Conservation (phyloP, 345 rosid species). For the Bruguiera sexangula region DNA sequence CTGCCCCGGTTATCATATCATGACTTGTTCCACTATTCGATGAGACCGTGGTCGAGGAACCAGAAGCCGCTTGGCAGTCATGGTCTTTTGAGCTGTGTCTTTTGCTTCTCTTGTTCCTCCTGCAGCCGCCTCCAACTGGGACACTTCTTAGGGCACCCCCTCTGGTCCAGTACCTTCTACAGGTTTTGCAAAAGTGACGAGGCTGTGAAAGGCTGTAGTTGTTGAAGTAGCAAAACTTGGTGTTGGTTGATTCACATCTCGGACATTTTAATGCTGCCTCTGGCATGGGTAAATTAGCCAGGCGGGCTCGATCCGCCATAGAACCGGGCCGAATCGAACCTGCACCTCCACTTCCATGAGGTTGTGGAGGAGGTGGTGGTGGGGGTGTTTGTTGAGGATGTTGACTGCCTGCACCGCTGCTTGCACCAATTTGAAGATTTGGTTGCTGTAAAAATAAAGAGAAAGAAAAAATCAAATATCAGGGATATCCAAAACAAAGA, state of each 20-base stretch:
- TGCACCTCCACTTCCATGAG: slow-evolving; percentile 51
- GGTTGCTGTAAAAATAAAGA: slow-evolving; percentile 35
- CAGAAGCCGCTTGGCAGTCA: slow-evolving; percentile 38
- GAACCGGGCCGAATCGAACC: slow-evolving; percentile 83
- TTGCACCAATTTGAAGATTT: slow-evolving; percentile 35
- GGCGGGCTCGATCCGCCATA: slow-evolving; percentile 87
- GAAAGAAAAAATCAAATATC: slow-evolving; percentile 34
- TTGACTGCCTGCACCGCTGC: slow-evolving; percentile 25
- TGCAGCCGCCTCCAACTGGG: slow-evolving; percentile 90
- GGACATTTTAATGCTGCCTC: slow-evolving; percentile 82
- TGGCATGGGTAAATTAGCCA: slow-evolving; percentile 79
- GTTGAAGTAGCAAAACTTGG: slow-evolving; percentile 95
- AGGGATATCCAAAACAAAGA: slow-evolving; percentile 49
- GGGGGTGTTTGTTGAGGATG: slow-evolving; percentile 42
- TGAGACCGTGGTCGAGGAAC: slow-evolving; percentile 38
- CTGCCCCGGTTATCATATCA: slow-evolving; percentile 21
- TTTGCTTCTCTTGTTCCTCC: slow-evolving; percentile 85
- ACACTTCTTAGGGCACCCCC: slow-evolving; percentile 87
- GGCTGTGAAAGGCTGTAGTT: slow-evolving; percentile 97
- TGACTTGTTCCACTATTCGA: slow-evolving; percentile 38
- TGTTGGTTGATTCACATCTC: slow-evolving; percentile 89
- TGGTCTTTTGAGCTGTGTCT: slow-evolving; percentile 46
- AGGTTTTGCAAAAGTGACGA: slow-evolving; percentile 95
- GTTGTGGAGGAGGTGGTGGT: slow-evolving; percentile 36
- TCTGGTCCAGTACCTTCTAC: slow-evolving; percentile 97